These are phyloP conservation scores for Dioszegia crocea DNA, from an alignment of 768 basidiomycete species.

Conservation along the genomic window DNA sequence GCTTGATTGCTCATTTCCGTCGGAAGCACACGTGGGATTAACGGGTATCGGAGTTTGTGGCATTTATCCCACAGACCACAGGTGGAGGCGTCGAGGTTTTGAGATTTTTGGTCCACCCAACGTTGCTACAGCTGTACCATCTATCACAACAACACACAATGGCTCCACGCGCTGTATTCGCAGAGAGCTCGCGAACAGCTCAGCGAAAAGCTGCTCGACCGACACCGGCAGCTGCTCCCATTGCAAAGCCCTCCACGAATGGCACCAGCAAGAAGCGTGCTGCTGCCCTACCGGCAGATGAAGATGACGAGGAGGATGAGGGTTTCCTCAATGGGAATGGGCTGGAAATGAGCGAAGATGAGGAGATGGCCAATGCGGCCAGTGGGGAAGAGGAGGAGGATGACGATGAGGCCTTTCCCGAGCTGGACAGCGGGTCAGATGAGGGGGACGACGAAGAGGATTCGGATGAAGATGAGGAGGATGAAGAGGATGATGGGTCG, in stretches of 20 bases:
- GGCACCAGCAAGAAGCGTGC: constrained; percentile 14
- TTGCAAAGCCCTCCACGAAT: not conserved
- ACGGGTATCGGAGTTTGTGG: too few relatives aligned
- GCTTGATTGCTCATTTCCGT: too few relatives aligned
- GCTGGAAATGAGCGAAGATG: too few relatives aligned
- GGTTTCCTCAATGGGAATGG: too few relatives aligned
- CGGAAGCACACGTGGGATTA: too few relatives aligned
- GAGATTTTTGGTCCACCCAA: constrained; percentile 6
- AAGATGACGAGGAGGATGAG: constrained; percentile 13
- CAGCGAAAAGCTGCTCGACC: not conserved
- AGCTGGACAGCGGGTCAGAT: constrained; percentile 9
- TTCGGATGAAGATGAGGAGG: constrained; percentile 25
- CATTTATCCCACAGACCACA: too few relatives aligned
- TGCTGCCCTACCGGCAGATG: constrained; percentile 8
- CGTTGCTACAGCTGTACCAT: not conserved
- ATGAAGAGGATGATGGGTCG: constrained; percentile 38
- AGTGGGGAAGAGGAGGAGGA: too few relatives aligned
- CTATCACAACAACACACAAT: not conserved
- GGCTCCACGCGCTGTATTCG: constrained; percentile 10
- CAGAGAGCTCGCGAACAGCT: constrained; percentile 11
- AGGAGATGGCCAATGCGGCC: too few relatives aligned
- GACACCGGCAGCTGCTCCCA: not conserved
- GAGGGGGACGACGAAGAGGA: constrained; percentile 30
- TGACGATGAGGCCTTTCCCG: constrained; percentile 3
- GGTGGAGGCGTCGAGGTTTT: too few relatives aligned